Base-by-base conservation (phyloP, 768 basidiomycete genomes). In the Lactifluus volemus region DNA sequence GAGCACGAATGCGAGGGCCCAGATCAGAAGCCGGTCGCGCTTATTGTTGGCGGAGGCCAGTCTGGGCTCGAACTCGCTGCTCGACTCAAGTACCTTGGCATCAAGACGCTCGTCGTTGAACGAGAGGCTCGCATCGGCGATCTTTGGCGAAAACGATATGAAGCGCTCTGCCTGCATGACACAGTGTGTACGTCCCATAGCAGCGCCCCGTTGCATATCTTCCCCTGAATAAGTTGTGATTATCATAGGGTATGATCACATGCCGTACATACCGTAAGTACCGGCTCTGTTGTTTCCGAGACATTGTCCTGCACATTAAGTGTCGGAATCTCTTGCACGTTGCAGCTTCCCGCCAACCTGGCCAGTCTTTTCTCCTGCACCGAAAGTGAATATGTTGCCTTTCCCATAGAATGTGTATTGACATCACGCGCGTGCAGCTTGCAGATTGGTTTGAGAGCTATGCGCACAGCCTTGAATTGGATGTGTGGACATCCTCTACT, bases 361-460 rank as follows among this genome's bases (percentile, higher is more conserved):
- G 72, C 71, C 70, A 17, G 65, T 70, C 32, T 70, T 42, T 54
- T 62, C 70, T 9, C 67, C 72, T 0, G 69, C 74, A 11, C 69
- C 67, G 11, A 76, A 76, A 67, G 67, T 68, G 34, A 53, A 39
- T 4, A 39, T 25, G 5, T 15, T 1, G 2, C n/a, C 25, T 53
- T 12, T 3, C n/a, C 15, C 9, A 12, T 1, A 3, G 14, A 0
- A 9, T 36, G 48, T 11, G 36, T 8, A 36, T 48, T 63, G 56
- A 63, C 47, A 9, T 21, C 25, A 42, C 17, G 9, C 6, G 39
- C 41, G n/a, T 32, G 50, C 67, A 84, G 78, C 70, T 88, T 14
- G 86, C 84, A 0, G 80, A 83, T 61, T 87, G 84, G 84, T 75
- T 88, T 3, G 86, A 87, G 70, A 75, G 71, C 58, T 88, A 86